Evolutionary conservation across 2,329 filamentous ascomycete genomes (phyloP).

Genomic region (Beauveria bassiana): DNA sequence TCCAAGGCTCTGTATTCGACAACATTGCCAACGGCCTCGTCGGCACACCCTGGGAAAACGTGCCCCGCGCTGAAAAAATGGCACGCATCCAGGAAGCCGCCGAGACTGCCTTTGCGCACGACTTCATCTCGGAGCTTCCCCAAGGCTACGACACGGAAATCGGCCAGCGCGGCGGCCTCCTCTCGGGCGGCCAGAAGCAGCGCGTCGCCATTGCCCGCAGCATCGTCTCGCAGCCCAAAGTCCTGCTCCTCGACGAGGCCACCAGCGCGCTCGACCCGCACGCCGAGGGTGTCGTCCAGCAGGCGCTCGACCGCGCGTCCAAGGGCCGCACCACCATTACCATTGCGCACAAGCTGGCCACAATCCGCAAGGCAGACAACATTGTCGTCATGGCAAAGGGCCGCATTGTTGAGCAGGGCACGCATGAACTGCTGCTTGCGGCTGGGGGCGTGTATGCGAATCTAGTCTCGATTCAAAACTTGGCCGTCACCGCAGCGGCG

Average conservation of each 20-base stretch:
- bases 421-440: conserved; percentile 41
- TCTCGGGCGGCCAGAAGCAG: conserved; percentile 61
- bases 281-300: conserved; percentile 41
- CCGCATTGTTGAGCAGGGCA: conserved; percentile 21
- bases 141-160: conserved; percentile 46
- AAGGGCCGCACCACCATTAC: conserved; percentile 52
- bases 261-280: conserved; percentile 46
- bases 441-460: conserved; percentile 40
- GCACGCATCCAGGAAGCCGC: conserved; percentile 38
- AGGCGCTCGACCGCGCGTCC: conserved; percentile 44
- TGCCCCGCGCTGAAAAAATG: conserved; percentile 33
- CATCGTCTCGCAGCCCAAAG: conserved; percentile 51
- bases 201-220: conserved; percentile 57
- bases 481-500: conserved; percentile 21
- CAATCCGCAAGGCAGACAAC: conserved; percentile 24
- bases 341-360: conserved; percentile 51
- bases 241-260: conserved; percentile 59
- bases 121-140: conserved; percentile 41
- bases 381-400: conserved; percentile 23
- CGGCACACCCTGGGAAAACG: conserved; percentile 30
- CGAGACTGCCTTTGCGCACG: conserved; percentile 40
- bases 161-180: conserved; percentile 53
- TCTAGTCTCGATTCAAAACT: conserved; percentile 37
- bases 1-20: conserved; percentile 41
- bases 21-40: conserved; percentile 47